Base-by-base conservation (phyloP, 1,284 basidiomycete species). In the Pseudozyma hubeiensis region DNA sequence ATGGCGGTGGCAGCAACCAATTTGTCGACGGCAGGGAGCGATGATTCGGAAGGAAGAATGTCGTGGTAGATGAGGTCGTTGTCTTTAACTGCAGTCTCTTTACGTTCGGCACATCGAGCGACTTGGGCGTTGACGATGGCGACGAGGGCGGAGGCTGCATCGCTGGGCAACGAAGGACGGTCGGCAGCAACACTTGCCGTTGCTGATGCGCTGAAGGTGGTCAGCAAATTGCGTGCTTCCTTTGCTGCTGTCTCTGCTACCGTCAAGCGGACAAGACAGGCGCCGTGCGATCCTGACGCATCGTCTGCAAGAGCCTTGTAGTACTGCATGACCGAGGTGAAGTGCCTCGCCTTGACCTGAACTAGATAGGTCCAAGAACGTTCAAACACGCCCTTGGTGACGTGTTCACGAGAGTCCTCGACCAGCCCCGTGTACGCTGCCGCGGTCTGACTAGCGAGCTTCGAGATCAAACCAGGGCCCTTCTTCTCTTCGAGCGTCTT, bases 41-140 rank as follows among this genome's bases (percentile, higher is more conserved):
- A 89, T 17, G 94, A 92, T 14, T 91, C 88, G 5, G 91, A 87
- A 0, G 94, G 93, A 0, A 95, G 86, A 58, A 96, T 89, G n/a
- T 93, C 93, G 83, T 99, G 95, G 86, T 99, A 99, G 76, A 99
- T 97, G 48, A 99, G 89, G 81, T 99, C 96, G 84, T 99, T 99
- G 86, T 97, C 94, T 62, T 91, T 90, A 60, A 90, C 88, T 0
- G 92, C 92, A 59, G 92, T 90, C 53, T 86, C 87, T 82, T 90
- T 91, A 59, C 90, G 90, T 75, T 96, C 94, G 0, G 88, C 87
- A 77, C 92, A 91, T 31, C 94, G 86, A 1, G 91, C 89, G 7
- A 91, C 87, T 70, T 96, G 94, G 0, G 91, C 88, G 83, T 95
- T 95, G 24, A 91, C 90, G 48, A 95, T 90, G 61, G 95, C 93